Conservation (phyloP, 1,284 basidiomycete species). For the Sporisorium reilianum region DNA sequence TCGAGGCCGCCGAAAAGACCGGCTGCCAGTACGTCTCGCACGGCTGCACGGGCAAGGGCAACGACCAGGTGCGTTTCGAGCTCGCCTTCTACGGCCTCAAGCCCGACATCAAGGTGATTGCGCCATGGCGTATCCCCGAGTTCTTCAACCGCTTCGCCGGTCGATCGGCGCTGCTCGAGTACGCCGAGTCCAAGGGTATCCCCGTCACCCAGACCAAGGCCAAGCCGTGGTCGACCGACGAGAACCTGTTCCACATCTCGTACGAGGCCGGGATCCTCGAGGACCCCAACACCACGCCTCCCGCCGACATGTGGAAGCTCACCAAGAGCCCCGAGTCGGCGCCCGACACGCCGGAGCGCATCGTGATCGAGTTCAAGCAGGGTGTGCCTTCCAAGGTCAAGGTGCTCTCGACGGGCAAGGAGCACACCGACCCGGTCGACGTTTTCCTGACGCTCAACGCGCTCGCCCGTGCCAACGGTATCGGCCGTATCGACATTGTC, state of each 20-base stretch:
- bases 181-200: constrained; percentile 88
- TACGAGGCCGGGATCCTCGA: constrained; percentile 99
- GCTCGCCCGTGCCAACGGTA: constrained; percentile 91
- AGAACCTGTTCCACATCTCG: constrained; percentile 99
- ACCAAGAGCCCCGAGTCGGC: constrained; percentile 86
- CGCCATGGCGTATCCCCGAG: constrained; percentile 95
- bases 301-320: constrained; percentile 99
- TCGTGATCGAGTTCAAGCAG: constrained; percentile 77
- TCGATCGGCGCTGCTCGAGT: constrained; percentile 89
- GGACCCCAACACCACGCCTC: constrained; percentile 94
- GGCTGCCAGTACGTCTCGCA: constrained; percentile 82
- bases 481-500: constrained; percentile 97
- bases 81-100: constrained; percentile 98
- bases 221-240: constrained; percentile 97
- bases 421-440: constrained; percentile 87
- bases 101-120: constrained; percentile 98
- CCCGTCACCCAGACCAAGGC: constrained; percentile 94
- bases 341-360: constrained; percentile 82
- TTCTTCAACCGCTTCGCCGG: constrained; percentile 99
- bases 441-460: constrained; percentile 93
- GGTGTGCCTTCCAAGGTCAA: constrained; percentile 76
- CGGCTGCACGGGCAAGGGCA: constrained; percentile 99
- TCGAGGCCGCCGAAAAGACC: constrained; percentile 87
- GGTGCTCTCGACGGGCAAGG: constrained; percentile 58
- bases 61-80: constrained; percentile 99